These are phyloP conservation scores for Penicillium cataractarum DNA, from an alignment of 495 filamentous ascomycete genomes.

Conservation along the genomic window DNA sequence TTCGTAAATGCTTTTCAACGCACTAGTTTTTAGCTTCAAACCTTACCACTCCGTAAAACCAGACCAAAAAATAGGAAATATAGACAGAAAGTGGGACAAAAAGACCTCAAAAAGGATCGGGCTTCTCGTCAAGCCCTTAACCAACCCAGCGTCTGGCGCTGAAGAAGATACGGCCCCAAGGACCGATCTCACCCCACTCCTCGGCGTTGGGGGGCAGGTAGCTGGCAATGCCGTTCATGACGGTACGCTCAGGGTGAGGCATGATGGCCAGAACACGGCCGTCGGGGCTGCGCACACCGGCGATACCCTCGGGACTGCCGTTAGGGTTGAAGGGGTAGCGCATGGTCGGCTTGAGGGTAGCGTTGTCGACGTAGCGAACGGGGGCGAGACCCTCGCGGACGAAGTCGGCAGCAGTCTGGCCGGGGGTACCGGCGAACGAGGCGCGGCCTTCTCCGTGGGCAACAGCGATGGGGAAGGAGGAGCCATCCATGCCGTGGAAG, in stretches of 20 bases:
- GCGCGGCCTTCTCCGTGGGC: conserved; percentile 94
- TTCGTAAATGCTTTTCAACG: conserved; percentile 21
- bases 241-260: conserved; percentile 95
- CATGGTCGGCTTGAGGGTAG: conserved; percentile 68
- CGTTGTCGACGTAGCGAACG: conserved; percentile 84
- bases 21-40: conserved; percentile 2
- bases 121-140: conserved; percentile 33
- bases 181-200: conserved; percentile 84
- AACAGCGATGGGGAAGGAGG: conserved; percentile 81
- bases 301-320: conserved; percentile 84
- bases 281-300: conserved; percentile 76
- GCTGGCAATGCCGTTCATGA: conserved; percentile 79
- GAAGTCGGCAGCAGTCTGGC: conserved; percentile 47
- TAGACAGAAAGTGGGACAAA: conserved; percentile 14
- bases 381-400: conserved; percentile 67
- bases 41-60: conserved; percentile 17
- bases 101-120: background rate
- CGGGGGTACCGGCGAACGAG: conserved; percentile 58
- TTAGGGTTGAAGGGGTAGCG: conserved; percentile 93
- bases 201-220: conserved; percentile 68
- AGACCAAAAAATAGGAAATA: conserved; percentile 16
- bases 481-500: conserved; percentile 87
- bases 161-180: conserved; percentile 81
- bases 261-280: conserved; percentile 92
- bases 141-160: conserved; percentile 87